Base-by-base conservation (phyloP, 2,329 filamentous ascomycete genomes). In the Colletotrichum noveboracense region DNA sequence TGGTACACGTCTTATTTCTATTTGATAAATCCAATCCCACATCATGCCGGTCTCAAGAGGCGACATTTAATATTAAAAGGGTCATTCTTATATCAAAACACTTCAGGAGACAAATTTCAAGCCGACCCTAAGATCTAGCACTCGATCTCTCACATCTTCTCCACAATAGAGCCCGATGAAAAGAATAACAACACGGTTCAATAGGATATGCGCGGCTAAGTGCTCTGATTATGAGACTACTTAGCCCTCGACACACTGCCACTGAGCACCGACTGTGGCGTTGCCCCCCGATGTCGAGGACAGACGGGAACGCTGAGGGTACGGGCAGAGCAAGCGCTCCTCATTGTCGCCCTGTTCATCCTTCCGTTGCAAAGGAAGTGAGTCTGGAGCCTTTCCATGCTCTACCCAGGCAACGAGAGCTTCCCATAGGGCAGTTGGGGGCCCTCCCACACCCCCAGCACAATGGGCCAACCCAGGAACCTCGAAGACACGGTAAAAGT, bases 391-490 rank as follows among this genome's bases (percentile, higher is more conserved):
- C 9, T 72, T 79, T 6, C 80, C 81, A 4, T 83, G 78, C 71
- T 84, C 82, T 4, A 83, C 82, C 83, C 82, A 84, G 9, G 69
- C 71, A 3, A 58, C 55, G 5, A 58, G 55, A 7, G 55, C 55
- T 0, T 30, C 55, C 55, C 55, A 58, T 75, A 75, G 14, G 83
- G 58, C n/a, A 77, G 76, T 76, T 2, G 83, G 83, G 18, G 78
- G 58, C 12, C 66, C 76, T 2, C 81, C 79, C 4, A 32, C 10
- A 10, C 83, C 83, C 3, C 80, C 79, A 6, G 66, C 66, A 60
- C 84, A 85, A 56, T 85, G 84, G 0, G 67, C 75, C 5, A 85
- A 34, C 0, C 83, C 84, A 2, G 84, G 80, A 13, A 80, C 80
- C 24, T 81, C 73, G n/a, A 83, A 85, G 32, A 81, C 76, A 0